Evolutionary conservation across 257 asterid species (phyloP).

Genomic region (Solanum corneliomulleri): DNA sequence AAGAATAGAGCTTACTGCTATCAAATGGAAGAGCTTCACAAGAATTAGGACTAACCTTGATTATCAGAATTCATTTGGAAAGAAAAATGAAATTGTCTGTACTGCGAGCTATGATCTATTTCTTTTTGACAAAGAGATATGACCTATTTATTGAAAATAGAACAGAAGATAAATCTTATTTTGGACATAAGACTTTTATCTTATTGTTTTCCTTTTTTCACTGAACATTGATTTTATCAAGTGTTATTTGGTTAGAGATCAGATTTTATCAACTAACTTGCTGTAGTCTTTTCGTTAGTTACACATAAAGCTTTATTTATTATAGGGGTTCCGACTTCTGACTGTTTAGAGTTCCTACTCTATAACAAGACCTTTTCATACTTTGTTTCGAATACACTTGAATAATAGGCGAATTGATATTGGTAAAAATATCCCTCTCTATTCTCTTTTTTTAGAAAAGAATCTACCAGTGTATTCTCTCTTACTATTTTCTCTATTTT

Average conservation of each 20-base stretch:
- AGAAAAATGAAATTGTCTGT: background rate
- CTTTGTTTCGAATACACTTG: background rate
- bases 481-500: background rate
- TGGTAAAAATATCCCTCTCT: background rate
- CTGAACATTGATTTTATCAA: background rate
- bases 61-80: background rate
- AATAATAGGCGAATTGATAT: background rate
- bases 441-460: background rate
- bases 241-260: background rate
- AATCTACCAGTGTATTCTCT: background rate
- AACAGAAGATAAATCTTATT: background rate
- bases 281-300: background rate
- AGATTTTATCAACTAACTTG: background rate
- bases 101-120: background rate
- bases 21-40: background rate
- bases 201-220: background rate
- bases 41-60: background rate
- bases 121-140: background rate
- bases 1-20: background rate
- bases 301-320: background rate
- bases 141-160: background rate
- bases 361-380: background rate
- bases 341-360: background rate
- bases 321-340: background rate
- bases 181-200: background rate